Evolutionary conservation across 192 early-diverging fungal genomes (phyloP), one percentile per base, ranked within the genome.

Genomic region (Rhizophlyctis rosea): DNA sequence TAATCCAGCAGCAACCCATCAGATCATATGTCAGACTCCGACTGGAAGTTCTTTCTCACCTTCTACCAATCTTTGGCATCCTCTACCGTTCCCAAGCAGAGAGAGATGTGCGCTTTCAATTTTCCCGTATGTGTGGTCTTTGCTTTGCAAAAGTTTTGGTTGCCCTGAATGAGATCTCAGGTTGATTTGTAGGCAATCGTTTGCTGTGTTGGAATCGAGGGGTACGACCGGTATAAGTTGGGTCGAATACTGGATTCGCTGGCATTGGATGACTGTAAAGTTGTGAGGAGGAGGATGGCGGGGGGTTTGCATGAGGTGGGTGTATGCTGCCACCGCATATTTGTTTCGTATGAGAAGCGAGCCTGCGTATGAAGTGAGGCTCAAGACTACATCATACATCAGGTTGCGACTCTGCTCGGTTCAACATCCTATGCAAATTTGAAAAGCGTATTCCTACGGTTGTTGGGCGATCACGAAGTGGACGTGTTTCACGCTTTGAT

Each of bases 101-200:
- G 72, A 28, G 63, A 65, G 39, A 62, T 62, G 62, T 81, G 80
- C 50, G 80, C 77, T 18, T 76, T 57, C 61, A 81, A 81, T 57
- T 79, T 74, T 63, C 77, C 80, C 23, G 79, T 81, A 61, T 50
- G 58, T 62, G 14, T n/a, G 4, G 18, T 55, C 29, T n/a, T 18
- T 18, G n/a, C 54, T 13, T 61, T 21, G 31, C 18, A 9, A 47
- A 25, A 51, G 65, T 34, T 29, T 60, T 53, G 35, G 35, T 25
- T 54, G 21, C 2, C 34, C 21, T 21, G 21, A 25, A 30, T 54
- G 59, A 47, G 47, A 25, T 53, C 23, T 70, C 59, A 25, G 23
- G 30, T 52, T 39, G 14, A 0, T 54, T 29, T 7, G 2, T 30
- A 76, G 74, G 65, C 63, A 18, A 32, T 73, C 0, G 29, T 73